Evolutionary conservation across 2,329 filamentous ascomycete species (phyloP).

Genomic region (Biscogniauxia mediterranea): DNA sequence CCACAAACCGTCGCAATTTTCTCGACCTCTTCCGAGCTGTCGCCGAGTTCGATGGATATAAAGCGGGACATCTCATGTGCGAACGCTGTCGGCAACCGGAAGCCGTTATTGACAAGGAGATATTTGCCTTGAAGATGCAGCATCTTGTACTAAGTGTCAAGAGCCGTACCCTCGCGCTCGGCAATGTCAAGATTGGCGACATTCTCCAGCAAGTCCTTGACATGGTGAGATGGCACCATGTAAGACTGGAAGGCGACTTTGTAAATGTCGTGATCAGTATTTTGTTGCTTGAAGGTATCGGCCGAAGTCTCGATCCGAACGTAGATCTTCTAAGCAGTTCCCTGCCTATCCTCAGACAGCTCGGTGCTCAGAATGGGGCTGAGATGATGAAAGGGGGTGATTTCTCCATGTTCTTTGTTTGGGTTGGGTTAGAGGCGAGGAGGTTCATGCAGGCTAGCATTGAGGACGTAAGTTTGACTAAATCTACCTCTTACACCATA

Average conservation of each 20-base stretch:
- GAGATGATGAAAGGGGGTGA: constrained; percentile 70
- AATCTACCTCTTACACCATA: constrained; percentile 6
- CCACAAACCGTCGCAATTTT: constrained; percentile 83
- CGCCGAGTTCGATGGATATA: constrained; percentile 95
- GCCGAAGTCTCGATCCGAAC: constrained; percentile 79
- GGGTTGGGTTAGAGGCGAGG: constrained; percentile 85
- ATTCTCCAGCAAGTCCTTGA: constrained; percentile 84
- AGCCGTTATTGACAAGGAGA: constrained; percentile 81
- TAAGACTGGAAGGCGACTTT: constrained; percentile 93
- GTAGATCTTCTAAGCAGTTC: constrained; percentile 84
- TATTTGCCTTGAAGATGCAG: constrained; percentile 96
- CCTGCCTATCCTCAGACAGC: constrained; percentile 82
- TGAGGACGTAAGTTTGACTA: constrained; percentile 65
- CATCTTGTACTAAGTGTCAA: constrained; percentile 91
- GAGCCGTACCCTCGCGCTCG: constrained; percentile 83
- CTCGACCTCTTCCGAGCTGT: constrained; percentile 93
- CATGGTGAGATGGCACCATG: constrained; percentile 92
- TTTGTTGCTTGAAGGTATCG: constrained; percentile 89
- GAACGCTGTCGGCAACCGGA: constrained; percentile 91
- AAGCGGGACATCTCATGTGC: constrained; percentile 92
- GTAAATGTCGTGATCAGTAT: constrained; percentile 98
- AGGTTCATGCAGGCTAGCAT: constrained; percentile 87
- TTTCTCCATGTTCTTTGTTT: constrained; percentile 84
- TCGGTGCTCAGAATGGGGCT: constrained; percentile 75
- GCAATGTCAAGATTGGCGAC: constrained; percentile 94